Conservation (phyloP, 2,329 filamentous ascomycete species). For the Rhytidhysteron rufulum region DNA sequence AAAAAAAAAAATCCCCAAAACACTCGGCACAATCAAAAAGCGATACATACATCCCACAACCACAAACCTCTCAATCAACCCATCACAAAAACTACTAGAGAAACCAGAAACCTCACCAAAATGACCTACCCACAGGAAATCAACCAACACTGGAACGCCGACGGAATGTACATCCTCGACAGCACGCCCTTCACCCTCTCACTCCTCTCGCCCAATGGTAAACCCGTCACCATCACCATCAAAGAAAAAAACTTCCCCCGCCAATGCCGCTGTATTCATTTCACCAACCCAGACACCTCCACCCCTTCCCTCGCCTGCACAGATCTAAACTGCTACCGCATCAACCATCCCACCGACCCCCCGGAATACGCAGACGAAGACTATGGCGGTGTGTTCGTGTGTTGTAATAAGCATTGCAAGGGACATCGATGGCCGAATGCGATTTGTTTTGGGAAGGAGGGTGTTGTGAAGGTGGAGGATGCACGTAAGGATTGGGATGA, state of each 20-base stretch:
- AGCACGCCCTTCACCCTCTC: neutral
- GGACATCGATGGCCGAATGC: neutral
- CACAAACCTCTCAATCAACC: neutral
- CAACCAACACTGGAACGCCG: neutral
- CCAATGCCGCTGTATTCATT: neutral
- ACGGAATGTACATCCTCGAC: neutral
- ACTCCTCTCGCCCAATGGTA: neutral
- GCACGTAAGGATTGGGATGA: neutral
- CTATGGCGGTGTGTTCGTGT: neutral
- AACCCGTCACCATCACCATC: neutral
- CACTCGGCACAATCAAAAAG: no score
- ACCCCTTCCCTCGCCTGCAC: no score
- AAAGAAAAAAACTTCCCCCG: neutral
- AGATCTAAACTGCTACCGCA: neutral
- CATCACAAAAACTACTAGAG: neutral
- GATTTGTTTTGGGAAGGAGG: neutral
- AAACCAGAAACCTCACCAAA: neutral
- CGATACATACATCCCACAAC: no score
- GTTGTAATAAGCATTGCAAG: neutral
- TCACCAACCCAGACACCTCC: neutral
- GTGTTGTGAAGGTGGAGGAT: neutral
- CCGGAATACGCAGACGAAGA: neutral
- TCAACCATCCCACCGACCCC: neutral
- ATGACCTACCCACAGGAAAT: neutral
- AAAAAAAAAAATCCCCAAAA: no score